Evolutionary conservation across 2,329 filamentous ascomycete genomes (phyloP).

Genomic region (Onygenales sp.): DNA sequence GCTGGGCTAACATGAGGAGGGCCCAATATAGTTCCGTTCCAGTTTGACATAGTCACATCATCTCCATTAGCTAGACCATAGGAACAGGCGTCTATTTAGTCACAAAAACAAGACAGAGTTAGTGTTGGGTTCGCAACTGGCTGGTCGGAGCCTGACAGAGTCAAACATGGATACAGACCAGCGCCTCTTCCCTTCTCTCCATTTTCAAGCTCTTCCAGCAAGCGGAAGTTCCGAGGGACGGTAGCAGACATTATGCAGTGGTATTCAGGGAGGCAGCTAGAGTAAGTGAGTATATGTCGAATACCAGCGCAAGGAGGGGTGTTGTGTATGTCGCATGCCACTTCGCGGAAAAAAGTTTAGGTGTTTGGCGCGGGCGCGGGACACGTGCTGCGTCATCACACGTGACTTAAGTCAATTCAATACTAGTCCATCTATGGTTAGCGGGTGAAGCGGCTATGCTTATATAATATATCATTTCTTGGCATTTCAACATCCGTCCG

Average conservation of each 20-base stretch:
- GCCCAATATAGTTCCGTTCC: slow-evolving; percentile 95
- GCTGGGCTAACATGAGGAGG: slow-evolving; percentile 72
- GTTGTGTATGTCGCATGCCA: not conserved
- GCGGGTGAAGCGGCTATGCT: not conserved
- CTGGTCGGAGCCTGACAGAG: not conserved
- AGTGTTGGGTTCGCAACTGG: slow-evolving; percentile 10
- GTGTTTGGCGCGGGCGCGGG: not conserved
- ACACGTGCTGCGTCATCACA: slow-evolving; percentile 2
- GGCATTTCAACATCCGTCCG: not conserved
- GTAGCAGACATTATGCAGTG: slow-evolving; percentile 52
- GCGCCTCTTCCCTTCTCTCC: slow-evolving; percentile 95
- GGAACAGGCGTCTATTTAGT: slow-evolving; percentile 72
- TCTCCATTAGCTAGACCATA: slow-evolving; percentile 92
- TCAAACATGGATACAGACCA: slow-evolving; percentile 36
- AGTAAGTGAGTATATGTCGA: not conserved
- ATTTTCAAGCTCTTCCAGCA: slow-evolving; percentile 96
- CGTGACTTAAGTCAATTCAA: not conserved
- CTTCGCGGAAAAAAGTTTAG: not conserved
- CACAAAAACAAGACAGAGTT: slow-evolving; percentile 13
- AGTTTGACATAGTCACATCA: slow-evolving; percentile 94
- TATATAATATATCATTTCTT: not conserved
- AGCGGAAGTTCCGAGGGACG: slow-evolving; percentile 89
- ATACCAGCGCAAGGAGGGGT: not conserved
- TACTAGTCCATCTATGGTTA: not conserved
- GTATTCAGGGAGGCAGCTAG: not conserved